Percentiles rank a stretch among this genome's conserved stretches.
Conservation (phyloP, 257 asterid species). For the Pogostemon cablin region DNA sequence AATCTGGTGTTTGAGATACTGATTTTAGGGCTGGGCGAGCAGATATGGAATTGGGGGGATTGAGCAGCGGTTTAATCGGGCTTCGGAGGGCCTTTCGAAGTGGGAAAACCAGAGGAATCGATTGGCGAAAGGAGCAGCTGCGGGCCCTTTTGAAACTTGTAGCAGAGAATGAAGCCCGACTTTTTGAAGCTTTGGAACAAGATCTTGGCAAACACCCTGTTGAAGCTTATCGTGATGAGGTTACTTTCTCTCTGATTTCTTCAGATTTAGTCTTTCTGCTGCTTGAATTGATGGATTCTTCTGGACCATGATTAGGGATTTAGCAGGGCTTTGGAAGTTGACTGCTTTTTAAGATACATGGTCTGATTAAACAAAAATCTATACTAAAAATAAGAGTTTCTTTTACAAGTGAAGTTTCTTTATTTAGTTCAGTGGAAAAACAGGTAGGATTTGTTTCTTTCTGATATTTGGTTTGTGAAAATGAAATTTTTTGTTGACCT, state of each 20-base stretch:
- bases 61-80: conserved; percentile 39
- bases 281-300: conserved; percentile 1
- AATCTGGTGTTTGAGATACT: background rate
- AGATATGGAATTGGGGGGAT: conserved; percentile 33
- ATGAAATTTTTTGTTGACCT: background rate
- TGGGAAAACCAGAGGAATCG: conserved; percentile 66
- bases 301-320: conserved; percentile 8
- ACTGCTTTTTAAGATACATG: background rate
- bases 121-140: conserved; percentile 85
- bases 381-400: no score
- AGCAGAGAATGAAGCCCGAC: conserved; percentile 62
- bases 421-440: background rate
- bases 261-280: background rate
- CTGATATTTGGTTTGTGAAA: background rate
- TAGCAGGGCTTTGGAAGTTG: background rate
- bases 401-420: no score
- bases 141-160: conserved; percentile 59
- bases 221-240: conserved; percentile 95
- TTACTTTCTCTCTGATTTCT: conserved; percentile 7
- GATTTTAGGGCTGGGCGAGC: background rate
- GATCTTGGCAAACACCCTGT: conserved; percentile 89
- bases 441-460: background rate
- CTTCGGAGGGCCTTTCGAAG: conserved; percentile 54
- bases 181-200: conserved; percentile 64
- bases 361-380: no score